Evolutionary conservation across 2,329 filamentous ascomycete species (phyloP).

Genomic region (Botryotinia globosa): DNA sequence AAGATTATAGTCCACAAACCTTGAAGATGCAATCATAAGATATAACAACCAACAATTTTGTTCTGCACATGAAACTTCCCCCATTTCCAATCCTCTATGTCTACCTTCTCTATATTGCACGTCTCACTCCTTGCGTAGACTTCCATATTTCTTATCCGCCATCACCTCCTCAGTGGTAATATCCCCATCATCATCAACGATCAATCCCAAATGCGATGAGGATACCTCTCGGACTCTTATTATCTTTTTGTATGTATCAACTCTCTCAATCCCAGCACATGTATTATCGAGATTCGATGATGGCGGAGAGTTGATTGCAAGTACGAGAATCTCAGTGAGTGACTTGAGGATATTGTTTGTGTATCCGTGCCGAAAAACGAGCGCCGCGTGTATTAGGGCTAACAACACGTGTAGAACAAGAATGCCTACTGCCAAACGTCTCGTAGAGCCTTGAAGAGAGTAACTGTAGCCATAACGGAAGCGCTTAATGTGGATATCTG

Average conservation of each 20-base stretch:
- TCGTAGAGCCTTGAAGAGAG: background rate
- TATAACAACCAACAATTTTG: too few species aligned
- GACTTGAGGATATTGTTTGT: background rate
- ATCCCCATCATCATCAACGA: background rate
- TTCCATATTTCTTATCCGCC: background rate
- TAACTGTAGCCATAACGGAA: slow-evolving; percentile 2
- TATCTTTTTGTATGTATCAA: background rate
- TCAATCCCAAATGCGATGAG: background rate
- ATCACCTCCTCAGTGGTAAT: background rate
- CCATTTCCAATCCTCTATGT: background rate
- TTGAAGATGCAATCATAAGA: too few species aligned
- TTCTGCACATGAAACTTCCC: too few species aligned
- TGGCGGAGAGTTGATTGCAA: background rate
- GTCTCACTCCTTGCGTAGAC: background rate
- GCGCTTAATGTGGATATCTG: background rate
- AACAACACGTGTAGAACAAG: background rate
- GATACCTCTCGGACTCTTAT: background rate
- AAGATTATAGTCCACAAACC: background rate
- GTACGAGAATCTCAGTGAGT: background rate
- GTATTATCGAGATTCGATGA: background rate
- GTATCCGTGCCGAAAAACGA: background rate
- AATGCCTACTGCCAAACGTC: background rate
- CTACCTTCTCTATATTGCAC: background rate
- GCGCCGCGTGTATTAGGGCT: background rate
- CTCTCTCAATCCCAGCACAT: background rate